These are phyloP conservation scores for Pezicula neosporulosa DNA, from an alignment of 2,329 filamentous ascomycete species.

Conservation along the genomic window DNA sequence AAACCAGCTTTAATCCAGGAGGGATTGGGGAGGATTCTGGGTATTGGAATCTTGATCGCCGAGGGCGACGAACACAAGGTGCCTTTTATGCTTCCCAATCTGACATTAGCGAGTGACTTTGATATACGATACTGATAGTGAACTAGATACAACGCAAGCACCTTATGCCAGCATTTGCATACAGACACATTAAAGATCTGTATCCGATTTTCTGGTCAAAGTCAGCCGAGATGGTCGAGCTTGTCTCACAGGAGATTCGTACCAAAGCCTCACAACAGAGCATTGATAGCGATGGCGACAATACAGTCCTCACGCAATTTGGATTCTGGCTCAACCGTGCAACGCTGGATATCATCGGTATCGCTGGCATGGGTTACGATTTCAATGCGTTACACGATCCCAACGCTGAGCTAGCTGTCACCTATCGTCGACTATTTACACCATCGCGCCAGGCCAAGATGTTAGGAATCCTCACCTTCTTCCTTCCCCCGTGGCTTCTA, in stretches of 20 bases:
- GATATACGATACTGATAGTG: neutral
- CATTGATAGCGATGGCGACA: constrained; percentile 21
- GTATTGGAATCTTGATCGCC: constrained; percentile 70
- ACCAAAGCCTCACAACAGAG: constrained; percentile 34
- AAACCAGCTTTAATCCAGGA: constrained; percentile 55
- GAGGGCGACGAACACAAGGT: constrained; percentile 87
- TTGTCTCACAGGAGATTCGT: constrained; percentile 52
- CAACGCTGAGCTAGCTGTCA: constrained; percentile 52
- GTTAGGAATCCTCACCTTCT: constrained; percentile 53
- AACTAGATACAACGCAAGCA: constrained; percentile 63
- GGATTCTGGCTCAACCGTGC: constrained; percentile 61
- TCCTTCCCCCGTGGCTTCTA: constrained; percentile 63
- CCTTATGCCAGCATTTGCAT: constrained; percentile 80
- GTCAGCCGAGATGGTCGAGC: constrained; percentile 60
- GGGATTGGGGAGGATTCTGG: constrained; percentile 60
- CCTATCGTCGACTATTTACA: constrained; percentile 53
- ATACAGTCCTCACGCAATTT: constrained; percentile 49
- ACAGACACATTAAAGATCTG: constrained; percentile 78
- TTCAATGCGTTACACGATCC: constrained; percentile 64
- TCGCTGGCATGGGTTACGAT: constrained; percentile 68
- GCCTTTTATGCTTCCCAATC: neutral
- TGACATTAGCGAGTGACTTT: neutral
- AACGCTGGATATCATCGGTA: constrained; percentile 73
- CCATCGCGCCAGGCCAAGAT: constrained; percentile 48
- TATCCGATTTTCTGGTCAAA: constrained; percentile 85